Conservation (phyloP, 371 early-diverging fungal genomes). For the Circinella minor region DNA sequence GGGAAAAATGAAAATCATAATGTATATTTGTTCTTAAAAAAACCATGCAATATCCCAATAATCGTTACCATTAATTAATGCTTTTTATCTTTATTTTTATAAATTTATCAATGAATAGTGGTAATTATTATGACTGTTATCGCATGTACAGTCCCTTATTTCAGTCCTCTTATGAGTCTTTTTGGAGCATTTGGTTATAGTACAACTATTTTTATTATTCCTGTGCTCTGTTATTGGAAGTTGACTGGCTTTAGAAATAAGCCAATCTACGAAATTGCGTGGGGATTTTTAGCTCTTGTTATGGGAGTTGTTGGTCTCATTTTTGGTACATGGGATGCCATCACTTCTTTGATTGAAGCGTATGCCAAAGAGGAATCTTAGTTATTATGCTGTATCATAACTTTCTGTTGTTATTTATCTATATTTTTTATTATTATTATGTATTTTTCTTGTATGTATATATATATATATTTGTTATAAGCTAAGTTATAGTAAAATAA, state of each 20-base stretch:
- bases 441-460: no score
- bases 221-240: slow-evolving; percentile 76
- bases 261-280: slow-evolving; percentile 55
- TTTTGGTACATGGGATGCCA: slow-evolving; percentile 77
- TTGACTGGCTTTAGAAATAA: slow-evolving; percentile 72
- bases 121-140: slow-evolving; percentile 56
- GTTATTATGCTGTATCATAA: no score
- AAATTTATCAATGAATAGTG: slow-evolving; percentile 22
- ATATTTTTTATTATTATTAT: no score
- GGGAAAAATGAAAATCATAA: no score
- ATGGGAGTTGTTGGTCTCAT: slow-evolving; percentile 74
- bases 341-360: slow-evolving; percentile 52
- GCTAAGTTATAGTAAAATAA: no score
- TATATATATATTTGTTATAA: no score
- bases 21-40: no score
- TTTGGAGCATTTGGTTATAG: slow-evolving; percentile 84
- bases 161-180: slow-evolving; percentile 80
- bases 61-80: no score
- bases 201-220: slow-evolving; percentile 82
- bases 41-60: no score
- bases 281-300: slow-evolving; percentile 59
- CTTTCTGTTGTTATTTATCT: no score
- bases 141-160: slow-evolving; percentile 78
- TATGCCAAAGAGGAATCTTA: background rate
- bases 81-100: no score